These are phyloP conservation scores for Penicillium taxi DNA, from an alignment of 495 filamentous ascomycete genomes.

Conservation along the genomic window DNA sequence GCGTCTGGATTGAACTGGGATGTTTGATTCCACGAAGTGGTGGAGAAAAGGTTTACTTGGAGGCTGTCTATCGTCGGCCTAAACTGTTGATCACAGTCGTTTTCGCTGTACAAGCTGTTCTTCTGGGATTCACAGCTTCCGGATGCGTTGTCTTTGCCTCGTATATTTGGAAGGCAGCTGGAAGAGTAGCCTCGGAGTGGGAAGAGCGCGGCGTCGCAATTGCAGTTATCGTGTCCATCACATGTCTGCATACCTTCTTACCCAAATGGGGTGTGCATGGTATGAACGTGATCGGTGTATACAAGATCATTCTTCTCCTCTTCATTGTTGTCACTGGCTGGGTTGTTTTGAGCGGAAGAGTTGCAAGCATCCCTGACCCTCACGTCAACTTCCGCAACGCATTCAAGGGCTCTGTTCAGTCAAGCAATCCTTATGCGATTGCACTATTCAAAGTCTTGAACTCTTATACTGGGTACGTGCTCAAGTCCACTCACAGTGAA, in stretches of 20 bases:
- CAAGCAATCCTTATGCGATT: constrained; percentile 37
- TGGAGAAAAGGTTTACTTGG: constrained; percentile 65
- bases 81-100: constrained; percentile 56
- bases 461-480: constrained; percentile 49
- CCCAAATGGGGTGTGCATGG: constrained; percentile 23
- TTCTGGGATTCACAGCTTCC: constrained; percentile 53
- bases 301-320: constrained; percentile 32
- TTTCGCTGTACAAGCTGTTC: constrained; percentile 54
- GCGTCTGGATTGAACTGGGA: constrained; percentile 57
- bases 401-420: constrained; percentile 25
- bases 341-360: constrained; percentile 23
- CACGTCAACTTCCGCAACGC: constrained; percentile 24
- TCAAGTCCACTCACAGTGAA: background rate
- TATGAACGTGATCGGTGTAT: constrained; percentile 29
- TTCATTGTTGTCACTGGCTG: constrained; percentile 36
- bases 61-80: constrained; percentile 59
- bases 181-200: constrained; percentile 22
- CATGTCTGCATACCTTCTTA: constrained; percentile 21
- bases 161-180: constrained; percentile 32
- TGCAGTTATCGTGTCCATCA: constrained; percentile 22
- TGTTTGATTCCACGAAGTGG: constrained; percentile 60
- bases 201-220: constrained; percentile 26
- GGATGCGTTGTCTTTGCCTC: constrained; percentile 29
- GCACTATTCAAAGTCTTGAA: constrained; percentile 63
- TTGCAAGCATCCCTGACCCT: constrained; percentile 25